Evolutionary conservation across 2,329 filamentous ascomycete species (phyloP).

Genomic region (Chaetomium sp.): DNA sequence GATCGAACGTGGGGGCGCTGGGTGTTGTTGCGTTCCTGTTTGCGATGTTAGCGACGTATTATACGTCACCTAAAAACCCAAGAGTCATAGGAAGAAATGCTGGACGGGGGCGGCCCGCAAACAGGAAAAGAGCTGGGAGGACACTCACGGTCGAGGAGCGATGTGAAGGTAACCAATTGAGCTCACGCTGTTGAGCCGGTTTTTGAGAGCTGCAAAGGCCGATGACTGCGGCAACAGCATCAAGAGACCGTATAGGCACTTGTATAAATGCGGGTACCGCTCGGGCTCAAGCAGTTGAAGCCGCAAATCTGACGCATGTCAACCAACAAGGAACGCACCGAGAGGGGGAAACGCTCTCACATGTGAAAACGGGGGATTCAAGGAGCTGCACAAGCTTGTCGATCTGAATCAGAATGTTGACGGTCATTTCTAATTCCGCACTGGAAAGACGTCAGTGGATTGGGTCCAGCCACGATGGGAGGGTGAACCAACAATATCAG

Average conservation of each 20-base stretch:
- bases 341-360: slow-evolving; percentile 48
- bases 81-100: slow-evolving; percentile 38
- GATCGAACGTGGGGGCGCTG: slow-evolving; percentile 63
- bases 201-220: slow-evolving; percentile 94
- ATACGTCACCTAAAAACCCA: neutral
- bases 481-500: slow-evolving; percentile 75
- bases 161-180: slow-evolving; percentile 94
- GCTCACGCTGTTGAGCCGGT: slow-evolving; percentile 93
- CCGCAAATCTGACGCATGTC: slow-evolving; percentile 69
- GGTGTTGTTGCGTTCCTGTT: slow-evolving; percentile 52
- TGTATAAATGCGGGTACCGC: slow-evolving; percentile 92
- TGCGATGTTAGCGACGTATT: slow-evolving; percentile 25
- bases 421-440: slow-evolving; percentile 96
- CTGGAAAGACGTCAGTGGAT: slow-evolving; percentile 48
- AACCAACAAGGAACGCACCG: neutral
- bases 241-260: slow-evolving; percentile 92
- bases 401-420: slow-evolving; percentile 97
- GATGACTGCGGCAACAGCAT: slow-evolving; percentile 99
- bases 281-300: slow-evolving; percentile 95
- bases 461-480: neutral
- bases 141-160: slow-evolving; percentile 72
- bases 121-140: slow-evolving; percentile 31
- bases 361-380: slow-evolving; percentile 97
- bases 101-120: slow-evolving; percentile 28
- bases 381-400: slow-evolving; percentile 97